phyloP scores from a whole-genome alignment of 164 flowering plant species.

The Taxillus chinensis region DNA sequence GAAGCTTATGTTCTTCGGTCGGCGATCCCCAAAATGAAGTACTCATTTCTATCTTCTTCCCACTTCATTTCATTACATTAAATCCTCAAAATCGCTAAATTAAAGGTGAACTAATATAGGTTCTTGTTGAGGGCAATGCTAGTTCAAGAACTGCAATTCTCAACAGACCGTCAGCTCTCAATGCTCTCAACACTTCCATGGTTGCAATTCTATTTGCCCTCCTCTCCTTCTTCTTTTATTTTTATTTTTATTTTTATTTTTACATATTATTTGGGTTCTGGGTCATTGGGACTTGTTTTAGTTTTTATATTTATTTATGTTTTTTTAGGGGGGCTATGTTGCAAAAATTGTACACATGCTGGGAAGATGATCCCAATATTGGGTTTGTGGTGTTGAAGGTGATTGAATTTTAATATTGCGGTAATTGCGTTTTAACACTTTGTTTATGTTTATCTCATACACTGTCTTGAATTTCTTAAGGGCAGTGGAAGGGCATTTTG shows the following conservation, averaged over 20 bases:
- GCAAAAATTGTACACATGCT: conserved; percentile 29
- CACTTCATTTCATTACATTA: not conserved
- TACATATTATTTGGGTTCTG: not conserved
- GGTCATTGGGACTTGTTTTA: not conserved
- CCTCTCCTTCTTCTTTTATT: not conserved
- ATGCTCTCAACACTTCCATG: conserved; percentile 44
- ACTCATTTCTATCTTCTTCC: not conserved
- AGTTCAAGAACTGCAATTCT: conserved; percentile 48
- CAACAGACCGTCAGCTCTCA: conserved; percentile 47
- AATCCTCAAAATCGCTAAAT: not conserved
- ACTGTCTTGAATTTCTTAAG: conserved; percentile 22
- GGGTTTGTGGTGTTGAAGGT: conserved; percentile 57
- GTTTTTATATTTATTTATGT: not conserved
- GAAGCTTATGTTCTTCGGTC: conserved; percentile 10
- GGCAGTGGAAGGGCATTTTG: conserved; percentile 67
- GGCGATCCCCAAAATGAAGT: conserved; percentile 25
- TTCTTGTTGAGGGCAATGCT: conserved; percentile 40
- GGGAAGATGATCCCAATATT: conserved; percentile 53
- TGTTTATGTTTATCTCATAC: not conserved
- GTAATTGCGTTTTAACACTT: not conserved
- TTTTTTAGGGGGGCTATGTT: conserved; percentile 39
- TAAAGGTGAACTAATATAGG: conserved; percentile 18
- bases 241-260: not conserved
- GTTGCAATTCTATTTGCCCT: conserved; percentile 14
- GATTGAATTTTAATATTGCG: not conserved